These are phyloP conservation scores for Lactarius tabidus DNA, from an alignment of 768 basidiomycete species.

Conservation along the genomic window DNA sequence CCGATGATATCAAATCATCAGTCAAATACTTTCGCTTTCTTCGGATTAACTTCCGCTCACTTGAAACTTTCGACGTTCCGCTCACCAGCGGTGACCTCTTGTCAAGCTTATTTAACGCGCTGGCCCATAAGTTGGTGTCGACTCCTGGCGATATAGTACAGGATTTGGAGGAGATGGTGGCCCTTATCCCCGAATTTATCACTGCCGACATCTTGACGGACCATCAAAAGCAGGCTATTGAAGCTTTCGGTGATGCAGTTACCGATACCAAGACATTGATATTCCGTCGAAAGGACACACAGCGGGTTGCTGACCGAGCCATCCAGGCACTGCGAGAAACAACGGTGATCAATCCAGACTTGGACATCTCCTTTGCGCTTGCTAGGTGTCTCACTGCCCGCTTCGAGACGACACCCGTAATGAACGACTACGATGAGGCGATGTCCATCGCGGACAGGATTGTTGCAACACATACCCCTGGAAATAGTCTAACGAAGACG, in stretches of 20 bases:
- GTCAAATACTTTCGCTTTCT: neutral
- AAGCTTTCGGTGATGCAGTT: neutral
- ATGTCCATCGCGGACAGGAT: neutral
- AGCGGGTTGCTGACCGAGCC: neutral
- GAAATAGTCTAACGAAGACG: neutral
- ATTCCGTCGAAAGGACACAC: too few species aligned
- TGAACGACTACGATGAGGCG: neutral
- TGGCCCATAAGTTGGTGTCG: neutral
- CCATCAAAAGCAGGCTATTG: accelerated
- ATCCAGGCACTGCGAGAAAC: neutral
- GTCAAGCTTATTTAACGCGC: neutral
- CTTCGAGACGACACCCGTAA: neutral
- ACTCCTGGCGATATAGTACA: neutral
- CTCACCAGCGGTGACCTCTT: neutral
- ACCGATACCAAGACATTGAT: too few species aligned
- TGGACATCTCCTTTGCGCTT: neutral
- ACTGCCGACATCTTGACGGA: neutral
- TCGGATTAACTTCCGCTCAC: neutral
- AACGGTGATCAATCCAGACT: neutral
- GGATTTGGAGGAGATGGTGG: slow-evolving; percentile 1
- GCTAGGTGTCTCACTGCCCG: neutral
- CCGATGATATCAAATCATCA: too few species aligned
- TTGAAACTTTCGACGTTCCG: neutral
- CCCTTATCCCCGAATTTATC: neutral
- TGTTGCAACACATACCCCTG: neutral